Percentiles rank a stretch among this genome's conserved stretches.
Conservation (phyloP, 163 green algal genomes). For the Volvox carteri region DNA sequence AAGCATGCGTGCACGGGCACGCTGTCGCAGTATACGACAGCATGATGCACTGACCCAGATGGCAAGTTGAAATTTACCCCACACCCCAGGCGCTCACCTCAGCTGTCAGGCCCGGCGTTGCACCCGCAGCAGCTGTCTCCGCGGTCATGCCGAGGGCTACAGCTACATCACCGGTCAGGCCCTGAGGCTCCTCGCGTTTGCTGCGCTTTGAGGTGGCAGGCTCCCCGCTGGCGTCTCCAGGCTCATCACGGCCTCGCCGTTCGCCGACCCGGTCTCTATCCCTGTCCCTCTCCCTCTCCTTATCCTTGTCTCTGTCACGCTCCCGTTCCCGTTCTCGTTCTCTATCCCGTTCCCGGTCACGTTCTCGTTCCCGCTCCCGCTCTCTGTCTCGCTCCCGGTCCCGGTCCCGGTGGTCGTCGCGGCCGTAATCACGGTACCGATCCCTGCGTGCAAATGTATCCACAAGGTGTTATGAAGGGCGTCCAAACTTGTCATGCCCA, state of each 20-base stretch:
- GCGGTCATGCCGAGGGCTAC: slow-evolving; percentile 34
- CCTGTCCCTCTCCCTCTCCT: background rate
- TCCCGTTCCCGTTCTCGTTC: slow-evolving; percentile 14
- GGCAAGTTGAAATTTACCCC: too few relatives aligned
- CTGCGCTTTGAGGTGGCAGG: background rate
- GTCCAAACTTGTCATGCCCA: too few relatives aligned
- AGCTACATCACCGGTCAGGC: slow-evolving; percentile 15
- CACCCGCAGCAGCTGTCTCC: slow-evolving; percentile 12
- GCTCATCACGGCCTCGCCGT: background rate
- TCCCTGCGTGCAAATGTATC: slow-evolving; percentile 8
- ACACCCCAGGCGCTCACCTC: background rate
- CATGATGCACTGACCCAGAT: too few relatives aligned
- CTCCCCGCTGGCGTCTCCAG: background rate
- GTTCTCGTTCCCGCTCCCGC: slow-evolving; percentile 29
- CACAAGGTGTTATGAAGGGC: too few relatives aligned
- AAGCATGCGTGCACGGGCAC: too few relatives aligned
- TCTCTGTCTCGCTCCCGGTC: background rate
- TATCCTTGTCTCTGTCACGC: slow-evolving; percentile 7
- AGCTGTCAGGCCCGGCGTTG: slow-evolving; percentile 17
- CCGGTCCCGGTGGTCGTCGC: slow-evolving; percentile 18
- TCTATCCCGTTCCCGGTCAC: slow-evolving; percentile 11
- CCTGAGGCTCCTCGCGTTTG: background rate
- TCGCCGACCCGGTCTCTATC: background rate
- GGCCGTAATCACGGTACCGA: slow-evolving; percentile 7
- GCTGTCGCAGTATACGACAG: too few relatives aligned